Evolutionary conservation across 805 yeast genomes (phyloP).

Genomic region (Pichia paraexigua): DNA sequence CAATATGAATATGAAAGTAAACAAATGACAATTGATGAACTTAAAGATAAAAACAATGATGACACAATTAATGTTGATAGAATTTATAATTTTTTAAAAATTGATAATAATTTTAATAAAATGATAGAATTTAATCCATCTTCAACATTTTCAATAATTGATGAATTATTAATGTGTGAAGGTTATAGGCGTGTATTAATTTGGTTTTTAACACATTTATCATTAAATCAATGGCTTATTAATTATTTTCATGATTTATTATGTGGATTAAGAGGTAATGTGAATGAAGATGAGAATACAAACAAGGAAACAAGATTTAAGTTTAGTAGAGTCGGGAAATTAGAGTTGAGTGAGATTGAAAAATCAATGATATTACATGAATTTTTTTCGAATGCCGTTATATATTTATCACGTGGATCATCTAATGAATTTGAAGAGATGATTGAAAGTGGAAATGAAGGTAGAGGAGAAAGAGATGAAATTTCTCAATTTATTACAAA

Average conservation of each 20-base stretch:
- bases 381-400: slow-evolving; percentile 49
- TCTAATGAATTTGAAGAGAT: slow-evolving; percentile 18
- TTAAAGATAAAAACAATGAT: slow-evolving; percentile 13
- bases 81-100: slow-evolving; percentile 40
- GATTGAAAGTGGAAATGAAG: slow-evolving; percentile 1
- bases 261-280: slow-evolving; percentile 46
- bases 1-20: slow-evolving; percentile 22
- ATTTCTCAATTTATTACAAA: slow-evolving; percentile 20
- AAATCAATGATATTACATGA: slow-evolving; percentile 62
- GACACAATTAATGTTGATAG: slow-evolving; percentile 40
- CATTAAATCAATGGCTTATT: slow-evolving; percentile 46
- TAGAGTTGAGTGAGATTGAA: slow-evolving; percentile 52
- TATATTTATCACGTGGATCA: slow-evolving; percentile 32
- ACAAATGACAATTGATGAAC: slow-evolving; percentile 15
- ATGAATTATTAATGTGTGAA: slow-evolving; percentile 62
- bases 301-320: slow-evolving; percentile 17
- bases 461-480: not conserved
- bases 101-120: slow-evolving; percentile 41
- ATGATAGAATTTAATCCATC: slow-evolving; percentile 42
- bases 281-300: not conserved
- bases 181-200: slow-evolving; percentile 58
- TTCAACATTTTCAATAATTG: slow-evolving; percentile 48
- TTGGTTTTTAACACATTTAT: slow-evolving; percentile 60
- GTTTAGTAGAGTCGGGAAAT: slow-evolving; percentile 51
- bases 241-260: slow-evolving; percentile 58